phyloP scores from a whole-genome alignment of 75 land plant genomes.

The Cryptomeria japonica region DNA sequence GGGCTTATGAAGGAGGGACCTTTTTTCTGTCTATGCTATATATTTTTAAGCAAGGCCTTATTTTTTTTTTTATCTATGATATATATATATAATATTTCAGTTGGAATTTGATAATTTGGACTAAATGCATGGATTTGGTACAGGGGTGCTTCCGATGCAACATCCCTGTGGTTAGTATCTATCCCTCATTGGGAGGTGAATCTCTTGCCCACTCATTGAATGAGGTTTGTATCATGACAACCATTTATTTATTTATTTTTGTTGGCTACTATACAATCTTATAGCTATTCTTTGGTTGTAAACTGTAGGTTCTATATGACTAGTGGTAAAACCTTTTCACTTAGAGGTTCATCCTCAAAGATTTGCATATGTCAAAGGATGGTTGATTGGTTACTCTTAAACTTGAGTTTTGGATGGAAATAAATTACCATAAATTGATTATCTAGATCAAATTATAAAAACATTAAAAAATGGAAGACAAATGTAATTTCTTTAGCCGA shows the following conservation, averaged over 20 bases:
- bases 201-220: constrained; percentile 84
- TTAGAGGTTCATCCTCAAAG: not conserved
- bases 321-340: not conserved
- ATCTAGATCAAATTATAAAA: not conserved
- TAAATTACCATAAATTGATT: not conserved
- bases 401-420: not conserved
- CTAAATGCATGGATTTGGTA: not conserved
- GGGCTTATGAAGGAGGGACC: not conserved
- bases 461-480: not conserved
- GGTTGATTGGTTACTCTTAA: not conserved
- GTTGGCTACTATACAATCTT: not conserved
- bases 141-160: constrained; percentile 87
- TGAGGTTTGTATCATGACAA: constrained; percentile 52
- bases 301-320: not conserved
- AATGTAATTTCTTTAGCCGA: not conserved
- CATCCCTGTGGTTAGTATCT: constrained; percentile 83
- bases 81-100: no score
- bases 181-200: constrained; percentile 93
- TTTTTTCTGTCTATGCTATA: not conserved
- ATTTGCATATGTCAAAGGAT: not conserved
- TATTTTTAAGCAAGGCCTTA: not conserved
- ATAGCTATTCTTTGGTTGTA: not conserved
- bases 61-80: not conserved
- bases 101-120: not conserved
- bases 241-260: not conserved